These are phyloP conservation scores for Aureobasidium vineae DNA, from an alignment of 2,329 filamentous ascomycete genomes.

Conservation along the genomic window DNA sequence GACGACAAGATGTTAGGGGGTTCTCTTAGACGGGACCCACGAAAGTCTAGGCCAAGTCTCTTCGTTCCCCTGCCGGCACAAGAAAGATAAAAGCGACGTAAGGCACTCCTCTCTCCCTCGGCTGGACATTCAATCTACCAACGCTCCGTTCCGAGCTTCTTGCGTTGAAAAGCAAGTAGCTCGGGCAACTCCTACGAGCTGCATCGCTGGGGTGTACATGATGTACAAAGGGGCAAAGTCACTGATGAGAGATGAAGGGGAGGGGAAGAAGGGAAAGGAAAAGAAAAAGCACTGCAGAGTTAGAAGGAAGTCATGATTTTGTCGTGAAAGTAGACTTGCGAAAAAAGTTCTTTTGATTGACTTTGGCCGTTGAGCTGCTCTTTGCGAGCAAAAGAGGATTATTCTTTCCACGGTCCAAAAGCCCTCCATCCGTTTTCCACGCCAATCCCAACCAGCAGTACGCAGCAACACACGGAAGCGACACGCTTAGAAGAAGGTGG, in stretches of 20 bases:
- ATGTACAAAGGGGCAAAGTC: neutral
- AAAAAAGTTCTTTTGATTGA: slow-evolving; percentile 18
- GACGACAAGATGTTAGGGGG: slow-evolving; percentile 31
- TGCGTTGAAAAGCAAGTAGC: slow-evolving; percentile 34
- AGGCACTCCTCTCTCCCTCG: slow-evolving; percentile 12
- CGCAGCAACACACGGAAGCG: slow-evolving; percentile 6
- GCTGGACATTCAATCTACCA: slow-evolving; percentile 41
- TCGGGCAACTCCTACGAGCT: slow-evolving; percentile 46
- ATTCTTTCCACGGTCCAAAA: slow-evolving; percentile 11
- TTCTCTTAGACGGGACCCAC: slow-evolving; percentile 39
- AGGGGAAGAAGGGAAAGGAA: neutral
- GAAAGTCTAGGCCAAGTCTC: slow-evolving; percentile 31
- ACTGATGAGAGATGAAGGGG: neutral
- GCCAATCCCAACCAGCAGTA: slow-evolving; percentile 21
- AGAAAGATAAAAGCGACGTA: slow-evolving; percentile 24
- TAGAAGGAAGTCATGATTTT: slow-evolving; percentile 15
- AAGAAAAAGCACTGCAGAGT: neutral
- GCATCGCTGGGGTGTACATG: slow-evolving; percentile 43
- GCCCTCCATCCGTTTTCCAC: slow-evolving; percentile 8
- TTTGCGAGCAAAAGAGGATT: slow-evolving; percentile 2
- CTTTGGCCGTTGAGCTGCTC: neutral
- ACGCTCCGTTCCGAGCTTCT: slow-evolving; percentile 49
- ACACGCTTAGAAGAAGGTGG: slow-evolving; percentile 88
- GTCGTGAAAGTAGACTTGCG: slow-evolving; percentile 20
- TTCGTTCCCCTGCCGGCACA: slow-evolving; percentile 39